Evolutionary conservation across 805 yeast species (phyloP).

Genomic region (Cyberlindnera misumaiensis): DNA sequence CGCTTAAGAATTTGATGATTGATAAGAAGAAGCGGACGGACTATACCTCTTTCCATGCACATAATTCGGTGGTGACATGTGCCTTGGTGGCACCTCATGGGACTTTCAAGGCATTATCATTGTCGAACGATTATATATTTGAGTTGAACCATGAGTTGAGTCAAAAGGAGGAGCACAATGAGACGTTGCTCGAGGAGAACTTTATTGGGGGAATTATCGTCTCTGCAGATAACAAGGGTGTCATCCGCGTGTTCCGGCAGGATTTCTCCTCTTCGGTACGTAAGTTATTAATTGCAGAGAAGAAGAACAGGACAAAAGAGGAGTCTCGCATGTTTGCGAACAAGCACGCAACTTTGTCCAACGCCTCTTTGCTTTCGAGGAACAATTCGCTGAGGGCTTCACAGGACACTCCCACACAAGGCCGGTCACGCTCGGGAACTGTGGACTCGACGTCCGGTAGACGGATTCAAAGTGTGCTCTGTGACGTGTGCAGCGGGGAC

Average conservation of each 20-base stretch:
- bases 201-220: constrained; percentile 49
- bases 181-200: constrained; percentile 22
- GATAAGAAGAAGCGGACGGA: constrained; percentile 43
- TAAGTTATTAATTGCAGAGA: constrained; percentile 26
- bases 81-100: constrained; percentile 72
- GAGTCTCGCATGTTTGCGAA: constrained; percentile 1
- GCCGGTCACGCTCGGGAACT: constrained; percentile 16
- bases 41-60: constrained; percentile 71
- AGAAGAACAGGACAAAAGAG: constrained; percentile 6
- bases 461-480: background rate
- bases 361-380: constrained; percentile 12
- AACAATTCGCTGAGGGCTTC: constrained; percentile 6
- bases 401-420: constrained; percentile 4
- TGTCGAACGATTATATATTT: constrained; percentile 75
- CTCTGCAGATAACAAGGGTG: constrained; percentile 69
- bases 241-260: constrained; percentile 71
- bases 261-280: constrained; percentile 56
- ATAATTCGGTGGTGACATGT: constrained; percentile 63
- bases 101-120: constrained; percentile 56
- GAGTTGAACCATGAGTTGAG: constrained; percentile 40
- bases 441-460: constrained; percentile 7
- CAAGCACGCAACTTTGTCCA: constrained; percentile 13
- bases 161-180: constrained; percentile 3
- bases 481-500: constrained; percentile 21
- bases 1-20: constrained; percentile 10